Percentiles rank a stretch among this genome's conserved stretches.
phyloP scores from a whole-genome alignment of 495 filamentous ascomycete species.

The Tricharina praecox region DNA sequence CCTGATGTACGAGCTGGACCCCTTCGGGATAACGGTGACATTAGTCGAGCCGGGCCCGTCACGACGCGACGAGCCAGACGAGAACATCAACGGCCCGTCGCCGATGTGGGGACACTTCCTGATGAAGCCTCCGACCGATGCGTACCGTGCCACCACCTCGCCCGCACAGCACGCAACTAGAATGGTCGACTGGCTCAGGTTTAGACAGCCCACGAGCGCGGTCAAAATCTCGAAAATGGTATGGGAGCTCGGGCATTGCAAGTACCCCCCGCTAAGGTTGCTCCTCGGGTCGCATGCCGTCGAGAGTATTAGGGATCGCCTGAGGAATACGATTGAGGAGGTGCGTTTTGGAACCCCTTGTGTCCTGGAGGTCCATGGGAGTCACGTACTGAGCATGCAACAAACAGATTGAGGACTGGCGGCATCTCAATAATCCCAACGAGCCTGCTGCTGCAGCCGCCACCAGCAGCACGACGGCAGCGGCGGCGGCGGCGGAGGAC shows the following conservation, averaged over 20 bases:
- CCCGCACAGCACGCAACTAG: conserved; percentile 79
- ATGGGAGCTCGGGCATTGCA: conserved; percentile 90
- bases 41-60: conserved; percentile 83
- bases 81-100: conserved; percentile 14
- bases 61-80: conserved; percentile 45
- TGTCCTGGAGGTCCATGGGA: background rate
- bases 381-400: background rate
- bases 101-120: conserved; percentile 82
- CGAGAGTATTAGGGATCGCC: conserved; percentile 77
- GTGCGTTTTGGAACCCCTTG: conserved; percentile 31
- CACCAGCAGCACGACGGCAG: background rate
- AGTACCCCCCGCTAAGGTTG: conserved; percentile 69
- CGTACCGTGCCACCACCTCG: conserved; percentile 56
- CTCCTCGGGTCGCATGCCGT: conserved; percentile 84
- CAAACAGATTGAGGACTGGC: conserved; percentile 53
- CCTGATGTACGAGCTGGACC: conserved; percentile 86
- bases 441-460: conserved; percentile 2
- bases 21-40: conserved; percentile 80
- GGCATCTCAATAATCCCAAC: conserved; percentile 45
- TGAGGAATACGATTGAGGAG: conserved; percentile 85
- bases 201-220: conserved; percentile 78
- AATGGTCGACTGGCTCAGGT: conserved; percentile 89
- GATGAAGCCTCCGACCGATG: conserved; percentile 67
- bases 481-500: background rate
- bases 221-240: conserved; percentile 90